These are phyloP conservation scores for Chaetomiaceae sp. DNA, from an alignment of 2,329 filamentous ascomycete species.

Conservation along the genomic window DNA sequence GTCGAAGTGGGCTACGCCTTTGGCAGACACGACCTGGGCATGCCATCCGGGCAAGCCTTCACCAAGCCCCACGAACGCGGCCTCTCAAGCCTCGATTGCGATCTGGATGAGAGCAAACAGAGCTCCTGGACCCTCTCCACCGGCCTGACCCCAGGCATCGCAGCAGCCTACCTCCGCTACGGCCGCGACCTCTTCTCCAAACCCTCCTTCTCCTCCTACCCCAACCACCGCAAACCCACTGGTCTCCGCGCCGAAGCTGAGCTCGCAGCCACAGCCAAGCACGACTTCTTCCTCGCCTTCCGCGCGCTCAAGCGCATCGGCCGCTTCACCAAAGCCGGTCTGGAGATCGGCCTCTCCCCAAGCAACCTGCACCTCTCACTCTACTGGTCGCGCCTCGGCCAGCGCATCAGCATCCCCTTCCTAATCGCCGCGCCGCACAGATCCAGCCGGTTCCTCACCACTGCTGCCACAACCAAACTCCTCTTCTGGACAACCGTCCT, in stretches of 20 bases:
- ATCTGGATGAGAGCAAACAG: constrained; percentile 26
- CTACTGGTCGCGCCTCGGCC: constrained; percentile 44
- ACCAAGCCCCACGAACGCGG: constrained; percentile 33
- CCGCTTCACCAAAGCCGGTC: constrained; percentile 39
- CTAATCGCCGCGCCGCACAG: constrained; percentile 30
- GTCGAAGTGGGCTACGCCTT: constrained; percentile 41
- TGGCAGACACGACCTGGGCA: constrained; percentile 31
- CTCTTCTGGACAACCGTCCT: constrained; percentile 38
- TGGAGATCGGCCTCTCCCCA: constrained; percentile 41
- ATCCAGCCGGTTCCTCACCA: constrained; percentile 5
- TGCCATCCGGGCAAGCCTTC: constrained; percentile 30
- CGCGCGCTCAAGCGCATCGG: constrained; percentile 41
- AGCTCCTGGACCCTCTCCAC: constrained; percentile 41
- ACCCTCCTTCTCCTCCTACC: constrained; percentile 15
- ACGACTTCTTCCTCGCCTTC: constrained; percentile 39
- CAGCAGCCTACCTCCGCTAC: constrained; percentile 37
- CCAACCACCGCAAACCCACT: background rate
- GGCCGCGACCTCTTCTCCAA: constrained; percentile 32
- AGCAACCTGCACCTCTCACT: constrained; percentile 42
- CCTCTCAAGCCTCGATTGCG: constrained; percentile 37
- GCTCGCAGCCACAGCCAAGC: constrained; percentile 35
- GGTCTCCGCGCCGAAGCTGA: constrained; percentile 41
- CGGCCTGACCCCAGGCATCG: constrained; percentile 29
- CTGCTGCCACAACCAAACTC: constrained; percentile 26
- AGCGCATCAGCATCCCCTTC: constrained; percentile 43